Evolutionary conservation across 2,329 filamentous ascomycete species (phyloP).

Genomic region (Colletotrichum tabaci): DNA sequence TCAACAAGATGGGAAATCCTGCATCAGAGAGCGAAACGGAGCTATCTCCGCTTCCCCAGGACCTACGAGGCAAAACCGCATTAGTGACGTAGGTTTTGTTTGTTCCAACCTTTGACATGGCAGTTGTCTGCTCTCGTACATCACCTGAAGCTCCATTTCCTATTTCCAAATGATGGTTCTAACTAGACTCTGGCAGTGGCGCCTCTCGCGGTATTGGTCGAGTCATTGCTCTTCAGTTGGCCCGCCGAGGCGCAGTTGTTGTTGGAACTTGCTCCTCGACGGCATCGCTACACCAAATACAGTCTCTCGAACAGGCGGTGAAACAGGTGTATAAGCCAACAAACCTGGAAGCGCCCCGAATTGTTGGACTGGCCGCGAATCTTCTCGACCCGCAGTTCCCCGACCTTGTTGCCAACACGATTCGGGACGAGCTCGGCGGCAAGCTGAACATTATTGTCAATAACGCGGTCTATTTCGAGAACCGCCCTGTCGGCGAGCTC

Average conservation of each 20-base stretch:
- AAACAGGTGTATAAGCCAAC: background rate
- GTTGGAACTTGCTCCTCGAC: constrained; percentile 50
- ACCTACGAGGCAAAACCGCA: constrained; percentile 1
- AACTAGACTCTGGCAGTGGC: constrained; percentile 60
- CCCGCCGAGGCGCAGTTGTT: constrained; percentile 49
- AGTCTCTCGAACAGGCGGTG: background rate
- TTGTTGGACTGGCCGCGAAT: constrained; percentile 50
- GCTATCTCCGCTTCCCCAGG: background rate
- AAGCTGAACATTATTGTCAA: constrained; percentile 54
- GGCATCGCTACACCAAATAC: background rate
- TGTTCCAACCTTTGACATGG: too few relatives aligned
- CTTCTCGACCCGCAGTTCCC: constrained; percentile 50
- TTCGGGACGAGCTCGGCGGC: constrained; percentile 45
- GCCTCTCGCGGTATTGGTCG: constrained; percentile 63
- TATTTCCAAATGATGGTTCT: constrained; percentile 47
- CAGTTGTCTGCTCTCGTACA: too few relatives aligned
- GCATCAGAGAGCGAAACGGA: background rate
- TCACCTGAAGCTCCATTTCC: too few relatives aligned
- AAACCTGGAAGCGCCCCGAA: constrained; percentile 40
- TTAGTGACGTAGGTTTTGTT: constrained; percentile 10
- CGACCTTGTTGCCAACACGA: constrained; percentile 46
- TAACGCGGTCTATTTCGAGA: constrained; percentile 47
- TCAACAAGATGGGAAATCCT: background rate
- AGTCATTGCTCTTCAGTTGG: constrained; percentile 48
- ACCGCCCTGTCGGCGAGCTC: constrained; percentile 50